Evolutionary conservation across 1,284 basidiomycete species (phyloP), one percentile per base, ranked within the genome.

Genomic region (Pterulicium gracile): DNA sequence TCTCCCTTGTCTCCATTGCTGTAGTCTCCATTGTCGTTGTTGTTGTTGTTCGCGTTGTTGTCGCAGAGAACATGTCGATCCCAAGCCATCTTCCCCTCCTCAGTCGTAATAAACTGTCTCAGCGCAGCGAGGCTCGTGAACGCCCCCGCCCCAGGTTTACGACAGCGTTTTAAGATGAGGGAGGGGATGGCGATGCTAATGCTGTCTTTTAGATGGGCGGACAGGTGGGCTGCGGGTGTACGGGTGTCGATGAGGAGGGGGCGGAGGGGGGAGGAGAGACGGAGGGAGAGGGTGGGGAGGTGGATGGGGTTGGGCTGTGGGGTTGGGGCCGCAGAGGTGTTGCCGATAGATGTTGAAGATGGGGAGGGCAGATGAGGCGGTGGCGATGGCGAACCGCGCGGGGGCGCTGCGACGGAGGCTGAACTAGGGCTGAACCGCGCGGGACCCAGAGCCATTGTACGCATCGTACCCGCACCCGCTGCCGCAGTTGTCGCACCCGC

Each of bases 141-240:
- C 76, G 73, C 53, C 84, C 73, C 75, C 27, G 72, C 73, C 18
- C 72, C 75, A 4, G 79, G 74, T 57, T 84, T 86, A 46, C 76
- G 72, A 51, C 75, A 81, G n/a, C 89, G 79, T 61, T 89, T 89
- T 55, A 90, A 75, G 55, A 92, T 88, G 55, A 92, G 76, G 19
- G 86, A 83, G 0, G 89, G 88, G 47, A 93, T 86, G 32, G 84
- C 81, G 47, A 93, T 70, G 62, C 89, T 89, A 50, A 88, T 75
- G 56, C 82, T 83, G 52, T 77, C 66, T 40, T 67, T 61, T 42
- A 93, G 63, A 60, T 81, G 86, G 45, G 69, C 72, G 1, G 73
- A 64, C 24, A 79, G 66, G 61, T 80, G 88, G 13, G 77, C 67
- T 3, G 75, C 70, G 15, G 79, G 70, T 1, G 84, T 77, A 1